These are phyloP conservation scores for Chamaenerion angustifolium DNA, from an alignment of 345 rosid genomes.

Conservation along the genomic window DNA sequence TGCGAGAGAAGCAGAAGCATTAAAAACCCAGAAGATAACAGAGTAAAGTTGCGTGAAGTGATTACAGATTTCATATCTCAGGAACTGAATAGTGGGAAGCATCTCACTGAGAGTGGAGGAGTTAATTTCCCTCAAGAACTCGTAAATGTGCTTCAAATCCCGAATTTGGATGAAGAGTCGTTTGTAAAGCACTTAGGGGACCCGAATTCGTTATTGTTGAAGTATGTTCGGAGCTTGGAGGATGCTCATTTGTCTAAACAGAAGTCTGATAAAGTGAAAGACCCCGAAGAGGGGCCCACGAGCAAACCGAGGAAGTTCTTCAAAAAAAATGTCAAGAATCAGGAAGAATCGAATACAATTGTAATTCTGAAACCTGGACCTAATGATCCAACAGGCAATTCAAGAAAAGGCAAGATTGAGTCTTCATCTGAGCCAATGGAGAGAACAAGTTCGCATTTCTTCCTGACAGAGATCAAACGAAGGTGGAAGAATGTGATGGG, in stretches of 20 bases:
- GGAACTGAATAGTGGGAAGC: constrained; percentile 43
- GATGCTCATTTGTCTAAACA: constrained; percentile 24
- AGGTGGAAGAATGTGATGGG: constrained; percentile 74
- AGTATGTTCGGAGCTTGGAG: constrained; percentile 16
- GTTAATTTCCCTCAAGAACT: constrained; percentile 49
- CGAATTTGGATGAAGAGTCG: constrained; percentile 74
- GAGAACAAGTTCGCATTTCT: constrained; percentile 39
- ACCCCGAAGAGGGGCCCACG: constrained; percentile 21
- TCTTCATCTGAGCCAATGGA: constrained; percentile 2
- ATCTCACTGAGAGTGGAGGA: constrained; percentile 31
- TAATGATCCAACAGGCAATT: constrained; percentile 21
- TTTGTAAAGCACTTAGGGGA: constrained; percentile 62
- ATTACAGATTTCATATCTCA: constrained; percentile 55
- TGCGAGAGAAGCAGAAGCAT: constrained; percentile 25
- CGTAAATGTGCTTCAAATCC: constrained; percentile 69
- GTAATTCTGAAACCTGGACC: constrained; percentile 75
- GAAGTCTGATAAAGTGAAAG: constrained; percentile 13
- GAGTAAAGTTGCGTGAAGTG: constrained; percentile 60
- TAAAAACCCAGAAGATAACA: constrained; percentile 25
- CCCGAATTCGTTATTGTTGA: constrained; percentile 49
- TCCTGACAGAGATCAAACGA: constrained; percentile 65
- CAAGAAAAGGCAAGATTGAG: constrained; percentile 20
- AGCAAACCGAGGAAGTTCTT: constrained; percentile 45
- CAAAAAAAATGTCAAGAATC: constrained; percentile 39
- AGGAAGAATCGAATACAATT: constrained; percentile 45